A percentile compares a stretch with the other conserved stretches of the same genome.
These are phyloP conservation scores for Tricholoma saponaceum DNA, from an alignment of 768 basidiomycete species.

Conservation along the genomic window DNA sequence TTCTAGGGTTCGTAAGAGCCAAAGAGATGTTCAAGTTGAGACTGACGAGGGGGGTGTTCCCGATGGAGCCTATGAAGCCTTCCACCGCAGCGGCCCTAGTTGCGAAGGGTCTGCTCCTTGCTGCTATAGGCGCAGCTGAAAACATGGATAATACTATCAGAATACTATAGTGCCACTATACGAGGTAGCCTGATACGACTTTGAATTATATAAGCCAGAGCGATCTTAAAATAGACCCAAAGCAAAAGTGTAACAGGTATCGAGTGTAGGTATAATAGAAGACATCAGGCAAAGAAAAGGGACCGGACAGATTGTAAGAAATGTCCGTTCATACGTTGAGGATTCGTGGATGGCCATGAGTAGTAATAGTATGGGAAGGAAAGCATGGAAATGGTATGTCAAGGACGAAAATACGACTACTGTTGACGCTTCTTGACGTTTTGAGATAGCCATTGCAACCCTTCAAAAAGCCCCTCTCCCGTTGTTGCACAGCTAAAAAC, in stretches of 20 bases:
- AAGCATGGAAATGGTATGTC: conserved; percentile 29
- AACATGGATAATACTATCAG: conserved; percentile 33
- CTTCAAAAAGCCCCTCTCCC: conserved; percentile 96
- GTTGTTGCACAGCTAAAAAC: conserved; percentile 83
- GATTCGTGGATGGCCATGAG: conserved; percentile 39
- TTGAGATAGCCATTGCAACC: conserved; percentile 95
- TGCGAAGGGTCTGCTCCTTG: conserved; percentile 29
- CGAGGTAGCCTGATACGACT: conserved; percentile 27
- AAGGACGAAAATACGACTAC: conserved; percentile 30
- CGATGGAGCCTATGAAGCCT: conserved; percentile 86
- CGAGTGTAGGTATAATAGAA: conserved; percentile 24
- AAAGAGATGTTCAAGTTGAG: background rate
- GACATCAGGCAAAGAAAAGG: conserved; percentile 29
- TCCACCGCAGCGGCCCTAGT: conserved; percentile 45
- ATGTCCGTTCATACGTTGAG: conserved; percentile 32
- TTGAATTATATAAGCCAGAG: conserved; percentile 27
- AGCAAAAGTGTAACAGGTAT: conserved; percentile 16
- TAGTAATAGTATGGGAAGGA: conserved; percentile 21
- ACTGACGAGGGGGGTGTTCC: conserved; percentile 88
- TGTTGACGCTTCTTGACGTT: conserved; percentile 93
- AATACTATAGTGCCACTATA: no score
- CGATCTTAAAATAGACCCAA: conserved; percentile 17
- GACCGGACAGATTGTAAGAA: conserved; percentile 23
- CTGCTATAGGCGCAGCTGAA: conserved; percentile 25
- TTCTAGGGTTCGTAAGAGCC: background rate